Base-by-base conservation (phyloP, 345 rosid species). In the Nasturtium officinale region DNA sequence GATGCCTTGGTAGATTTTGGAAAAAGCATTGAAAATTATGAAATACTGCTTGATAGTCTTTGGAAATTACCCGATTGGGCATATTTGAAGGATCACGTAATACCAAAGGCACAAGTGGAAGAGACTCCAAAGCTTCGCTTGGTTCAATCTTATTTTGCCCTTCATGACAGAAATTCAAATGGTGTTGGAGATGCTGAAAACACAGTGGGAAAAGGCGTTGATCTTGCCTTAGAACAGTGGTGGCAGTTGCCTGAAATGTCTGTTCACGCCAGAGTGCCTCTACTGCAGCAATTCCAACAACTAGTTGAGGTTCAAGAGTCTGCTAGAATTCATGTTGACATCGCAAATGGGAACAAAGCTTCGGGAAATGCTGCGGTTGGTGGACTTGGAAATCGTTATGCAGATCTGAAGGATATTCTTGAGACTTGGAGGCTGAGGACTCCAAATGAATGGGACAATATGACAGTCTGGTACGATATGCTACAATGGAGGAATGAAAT, bases 211-310 rank as follows among this genome's bases (percentile, higher is more conserved):
- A 95, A 91, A 81, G 98, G 99, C 35, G 92, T 95, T 74, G 98
- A 95, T 81, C 98, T 90, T 82, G 96, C 98, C 47, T 79, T 95
- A 65, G 96, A 88, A 58, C 93, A 90, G 68, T 95, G 99, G 98
- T 95, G 99, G 97, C 99, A 90, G 84, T 84, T 95, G 85, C 99
- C 99, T 73, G 99, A 95, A 82, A 87, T 95, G 94, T 91, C 94
- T 45, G 92, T 89, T 76, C 99, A 90, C 80, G 87, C 98, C 26
- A 90, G 93, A 84, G 83, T 95, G 85, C 97, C 98, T 61, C 87
- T 95, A 67, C 77, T 95, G 79, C 98, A 90, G 87, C 96, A 95
- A 80, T 95, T 95, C 81, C 99, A 95, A 77, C 98, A 95, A 83
- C 76, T 95, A 56, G 96, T 91, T 76, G 99, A 95, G 82, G 96